Percentiles rank a stretch among this genome's conserved stretches.
Conservation (phyloP, 2,329 filamentous ascomycete genomes). For the Didymellaceae sp. region DNA sequence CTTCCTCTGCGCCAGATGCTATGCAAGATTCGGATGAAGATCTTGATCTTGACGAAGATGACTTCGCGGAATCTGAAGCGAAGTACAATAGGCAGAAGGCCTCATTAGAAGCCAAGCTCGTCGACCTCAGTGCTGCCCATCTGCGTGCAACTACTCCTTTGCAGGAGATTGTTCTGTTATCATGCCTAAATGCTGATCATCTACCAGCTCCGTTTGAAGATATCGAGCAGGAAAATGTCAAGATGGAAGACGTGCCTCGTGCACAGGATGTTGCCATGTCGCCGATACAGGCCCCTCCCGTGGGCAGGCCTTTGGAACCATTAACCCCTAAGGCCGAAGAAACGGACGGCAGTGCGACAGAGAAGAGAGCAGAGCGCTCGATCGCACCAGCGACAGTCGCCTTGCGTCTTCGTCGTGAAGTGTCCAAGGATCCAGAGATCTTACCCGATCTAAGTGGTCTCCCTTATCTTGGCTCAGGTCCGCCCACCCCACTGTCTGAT, state of each 20-base stretch:
- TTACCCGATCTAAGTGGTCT: constrained; percentile 52
- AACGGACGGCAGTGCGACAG: constrained; percentile 40
- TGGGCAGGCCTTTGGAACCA: constrained; percentile 33
- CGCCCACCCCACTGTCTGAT: constrained; percentile 53
- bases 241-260: constrained; percentile 29
- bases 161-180: constrained; percentile 52
- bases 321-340: constrained; percentile 47
- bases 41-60: constrained; percentile 54
- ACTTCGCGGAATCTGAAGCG: constrained; percentile 54
- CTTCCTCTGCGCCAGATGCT: constrained; percentile 41
- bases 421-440: constrained; percentile 42
- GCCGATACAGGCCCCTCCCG: constrained; percentile 20
- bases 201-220: constrained; percentile 30
- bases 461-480: constrained; percentile 55
- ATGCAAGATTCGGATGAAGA: constrained; percentile 55
- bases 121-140: constrained; percentile 51
- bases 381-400: constrained; percentile 43
- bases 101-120: constrained; percentile 51
- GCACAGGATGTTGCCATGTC: constrained; percentile 23
- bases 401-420: constrained; percentile 38
- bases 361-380: constrained; percentile 30
- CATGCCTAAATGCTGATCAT: constrained; percentile 46
- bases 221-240: constrained; percentile 10
- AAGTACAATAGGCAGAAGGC: constrained; percentile 56
- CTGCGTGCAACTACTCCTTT: constrained; percentile 53